A percentile compares a stretch with the other conserved stretches of the same genome.
Conservation (phyloP, 2,329 filamentous ascomycete species). For the Aphanoascus verrucosus region DNA sequence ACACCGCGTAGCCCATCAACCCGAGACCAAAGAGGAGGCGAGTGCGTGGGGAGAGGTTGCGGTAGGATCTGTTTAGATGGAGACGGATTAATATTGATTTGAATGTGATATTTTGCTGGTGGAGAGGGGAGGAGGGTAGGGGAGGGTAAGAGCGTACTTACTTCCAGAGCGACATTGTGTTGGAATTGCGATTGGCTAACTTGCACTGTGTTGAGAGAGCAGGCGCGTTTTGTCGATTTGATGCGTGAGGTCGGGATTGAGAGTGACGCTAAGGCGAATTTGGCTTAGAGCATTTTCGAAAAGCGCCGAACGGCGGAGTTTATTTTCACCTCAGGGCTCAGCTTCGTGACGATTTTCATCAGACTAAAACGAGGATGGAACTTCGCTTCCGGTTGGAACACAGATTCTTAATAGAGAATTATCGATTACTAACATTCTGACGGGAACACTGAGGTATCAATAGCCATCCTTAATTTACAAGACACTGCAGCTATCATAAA, state of each 20-base stretch:
- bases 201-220: background rate
- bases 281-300: background rate
- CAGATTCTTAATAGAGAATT: background rate
- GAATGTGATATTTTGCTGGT: background rate
- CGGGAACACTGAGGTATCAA: conserved; percentile 6
- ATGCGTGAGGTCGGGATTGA: background rate
- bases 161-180: conserved; percentile 4
- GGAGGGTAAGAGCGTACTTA: background rate
- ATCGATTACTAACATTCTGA: conserved; percentile 4
- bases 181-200: background rate
- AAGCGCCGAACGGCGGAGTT: background rate
- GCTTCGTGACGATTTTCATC: too few species aligned
- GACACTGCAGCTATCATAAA: background rate
- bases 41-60: conserved; percentile 57
- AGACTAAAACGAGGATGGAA: too few species aligned
- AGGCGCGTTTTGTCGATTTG: background rate
- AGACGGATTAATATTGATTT: background rate
- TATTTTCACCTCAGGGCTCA: background rate
- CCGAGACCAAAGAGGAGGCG: conserved; percentile 61
- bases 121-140: background rate
- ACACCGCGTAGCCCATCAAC: conserved; percentile 63
- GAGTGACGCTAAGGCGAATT: background rate
- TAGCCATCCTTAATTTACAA: conserved; percentile 8
- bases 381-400: too few species aligned
- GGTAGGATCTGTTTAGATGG: conserved; percentile 49